phyloP scores from a whole-genome alignment of 2,329 filamentous ascomycete genomes.

The Trichoderma simmonsii region DNA sequence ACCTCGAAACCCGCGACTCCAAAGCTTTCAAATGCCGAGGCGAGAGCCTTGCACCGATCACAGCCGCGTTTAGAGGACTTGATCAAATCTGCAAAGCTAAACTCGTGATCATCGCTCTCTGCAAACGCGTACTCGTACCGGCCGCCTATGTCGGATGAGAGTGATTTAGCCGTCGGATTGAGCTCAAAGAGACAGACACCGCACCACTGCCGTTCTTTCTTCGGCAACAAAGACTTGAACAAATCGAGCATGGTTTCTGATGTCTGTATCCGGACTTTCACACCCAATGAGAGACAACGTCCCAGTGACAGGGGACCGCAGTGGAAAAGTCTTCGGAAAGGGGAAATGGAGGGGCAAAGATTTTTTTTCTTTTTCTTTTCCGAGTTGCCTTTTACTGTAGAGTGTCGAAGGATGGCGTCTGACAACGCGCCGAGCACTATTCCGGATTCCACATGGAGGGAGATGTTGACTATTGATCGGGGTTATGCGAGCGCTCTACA shows the following conservation, averaged over 20 bases:
- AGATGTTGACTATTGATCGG: neutral
- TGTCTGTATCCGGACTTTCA: neutral
- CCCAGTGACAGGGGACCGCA: neutral
- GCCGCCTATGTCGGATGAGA: neutral
- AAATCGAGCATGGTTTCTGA: neutral
- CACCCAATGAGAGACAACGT: neutral
- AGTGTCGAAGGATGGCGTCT: neutral
- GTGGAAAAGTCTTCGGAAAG: neutral
- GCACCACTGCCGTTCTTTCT: neutral
- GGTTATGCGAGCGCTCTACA: neutral
- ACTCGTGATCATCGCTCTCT: neutral
- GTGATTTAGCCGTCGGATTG: neutral
- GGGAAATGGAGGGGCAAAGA: neutral
- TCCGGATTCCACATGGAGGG: neutral
- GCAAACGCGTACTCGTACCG: constrained; percentile 4
- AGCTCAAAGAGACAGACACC: constrained; percentile 16
- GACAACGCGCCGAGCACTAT: neutral
- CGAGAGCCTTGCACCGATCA: constrained; percentile 1
- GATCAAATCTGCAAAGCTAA: neutral
- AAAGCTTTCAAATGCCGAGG: neutral
- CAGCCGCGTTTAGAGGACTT: constrained; percentile 3
- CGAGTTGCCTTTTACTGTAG: neutral
- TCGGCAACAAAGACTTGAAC: neutral
- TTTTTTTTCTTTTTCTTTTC: neutral
- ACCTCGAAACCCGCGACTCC: neutral